Conservation (phyloP, 1,284 basidiomycete genomes). For the Pseudozyma sp. region DNA sequence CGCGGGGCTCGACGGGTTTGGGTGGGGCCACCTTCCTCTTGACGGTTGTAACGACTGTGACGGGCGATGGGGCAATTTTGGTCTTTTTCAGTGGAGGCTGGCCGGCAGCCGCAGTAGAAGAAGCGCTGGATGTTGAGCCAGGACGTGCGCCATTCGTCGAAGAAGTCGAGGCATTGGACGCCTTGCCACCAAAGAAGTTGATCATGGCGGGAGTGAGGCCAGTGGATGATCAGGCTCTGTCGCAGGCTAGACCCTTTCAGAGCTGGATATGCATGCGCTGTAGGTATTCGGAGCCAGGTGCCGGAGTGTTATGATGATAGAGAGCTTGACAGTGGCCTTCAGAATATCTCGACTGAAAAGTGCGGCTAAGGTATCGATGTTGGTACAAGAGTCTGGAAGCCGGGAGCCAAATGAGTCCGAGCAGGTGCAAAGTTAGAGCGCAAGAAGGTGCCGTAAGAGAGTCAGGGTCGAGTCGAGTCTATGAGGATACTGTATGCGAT, state of each 20-base stretch:
- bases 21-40: constrained; percentile 31
- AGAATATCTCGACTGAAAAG: no score
- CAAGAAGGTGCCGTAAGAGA: no score
- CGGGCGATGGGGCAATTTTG: constrained; percentile 22
- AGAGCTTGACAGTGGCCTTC: no score
- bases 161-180: constrained; percentile 6
- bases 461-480: no score
- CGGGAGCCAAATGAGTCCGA: no score
- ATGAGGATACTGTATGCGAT: no score
- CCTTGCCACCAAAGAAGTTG: constrained; percentile 48
- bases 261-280: not conserved
- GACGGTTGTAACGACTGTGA: constrained; percentile 45
- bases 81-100: constrained; percentile 37
- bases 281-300: no score
- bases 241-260: not conserved
- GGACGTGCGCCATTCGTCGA: constrained; percentile 10
- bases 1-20: constrained; percentile 32
- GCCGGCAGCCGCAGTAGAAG: constrained; percentile 1
- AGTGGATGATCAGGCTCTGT: not conserved
- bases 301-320: no score
- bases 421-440: no score
- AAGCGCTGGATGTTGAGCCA: constrained; percentile 2
- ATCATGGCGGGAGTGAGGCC: constrained; percentile 25
- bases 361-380: no score
- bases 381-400: no score